Conservation (phyloP, 2,329 filamentous ascomycete species). For the Alternaria postmessia region DNA sequence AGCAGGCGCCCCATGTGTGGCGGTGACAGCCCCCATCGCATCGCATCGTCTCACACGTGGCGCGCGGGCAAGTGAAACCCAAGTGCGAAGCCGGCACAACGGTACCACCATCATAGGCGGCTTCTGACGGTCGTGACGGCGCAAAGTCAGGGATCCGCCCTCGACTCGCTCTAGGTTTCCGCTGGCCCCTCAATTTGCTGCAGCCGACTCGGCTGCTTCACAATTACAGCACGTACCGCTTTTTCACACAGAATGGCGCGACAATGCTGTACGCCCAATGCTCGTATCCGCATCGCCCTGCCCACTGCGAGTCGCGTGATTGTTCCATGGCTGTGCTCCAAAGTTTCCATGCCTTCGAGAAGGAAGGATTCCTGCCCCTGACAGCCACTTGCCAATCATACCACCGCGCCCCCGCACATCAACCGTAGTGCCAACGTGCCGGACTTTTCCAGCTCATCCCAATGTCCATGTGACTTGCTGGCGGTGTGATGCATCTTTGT, state of each 20-base stretch:
- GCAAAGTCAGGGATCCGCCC: constrained; percentile 26
- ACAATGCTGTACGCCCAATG: constrained; percentile 5
- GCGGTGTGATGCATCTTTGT: constrained; percentile 41
- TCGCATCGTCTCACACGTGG: constrained; percentile 34
- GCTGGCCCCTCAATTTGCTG: constrained; percentile 14
- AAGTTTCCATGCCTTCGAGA: constrained; percentile 38
- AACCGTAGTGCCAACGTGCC: constrained; percentile 14
- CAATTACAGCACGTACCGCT: constrained; percentile 1
- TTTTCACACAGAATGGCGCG: constrained; percentile 9
- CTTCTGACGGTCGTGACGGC: constrained; percentile 33
- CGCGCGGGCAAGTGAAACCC: constrained; percentile 38
- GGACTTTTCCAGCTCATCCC: constrained; percentile 12
- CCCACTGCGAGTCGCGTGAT: constrained; percentile 39
- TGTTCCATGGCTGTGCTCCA: constrained; percentile 3
- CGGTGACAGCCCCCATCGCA: constrained; percentile 9
- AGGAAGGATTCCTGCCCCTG: constrained; percentile 38
- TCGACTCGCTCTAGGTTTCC: constrained; percentile 7
- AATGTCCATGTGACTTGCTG: constrained; percentile 41
- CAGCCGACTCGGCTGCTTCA: constrained; percentile 18
- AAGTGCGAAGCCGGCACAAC: constrained; percentile 34
- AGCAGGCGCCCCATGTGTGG: constrained; percentile 25
- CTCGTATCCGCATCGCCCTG: constrained; percentile 13
- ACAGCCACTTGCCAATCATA: constrained; percentile 34
- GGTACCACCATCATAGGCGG: constrained; percentile 37
- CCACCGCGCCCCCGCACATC: constrained; percentile 31